phyloP scores from a whole-genome alignment of 306 rosid species.

The Canavalia gladiata region DNA sequence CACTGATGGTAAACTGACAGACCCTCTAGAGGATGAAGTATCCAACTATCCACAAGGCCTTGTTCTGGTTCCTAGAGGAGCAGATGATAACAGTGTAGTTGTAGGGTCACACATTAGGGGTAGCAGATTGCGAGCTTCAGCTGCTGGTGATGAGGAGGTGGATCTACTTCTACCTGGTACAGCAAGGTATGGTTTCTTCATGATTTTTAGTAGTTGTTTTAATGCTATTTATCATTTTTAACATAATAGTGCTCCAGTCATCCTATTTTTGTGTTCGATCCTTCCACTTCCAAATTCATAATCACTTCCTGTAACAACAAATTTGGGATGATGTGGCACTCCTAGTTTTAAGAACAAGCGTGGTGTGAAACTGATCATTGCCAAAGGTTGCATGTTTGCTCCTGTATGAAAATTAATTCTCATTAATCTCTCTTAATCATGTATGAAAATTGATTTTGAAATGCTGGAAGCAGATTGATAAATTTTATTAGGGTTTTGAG shows the following conservation, averaged over 20 bases:
- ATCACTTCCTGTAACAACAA: slow-evolving; percentile 17
- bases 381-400: slow-evolving; percentile 4
- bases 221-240: neutral
- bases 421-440: slow-evolving; percentile 1
- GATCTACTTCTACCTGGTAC: slow-evolving; percentile 98
- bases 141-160: slow-evolving; percentile 95
- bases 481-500: neutral
- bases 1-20: slow-evolving; percentile 59
- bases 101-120: slow-evolving; percentile 96
- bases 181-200: slow-evolving; percentile 76
- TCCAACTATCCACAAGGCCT: slow-evolving; percentile 91
- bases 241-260: neutral
- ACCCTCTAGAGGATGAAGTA: slow-evolving; percentile 84
- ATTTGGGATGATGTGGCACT: slow-evolving; percentile 14
- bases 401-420: slow-evolving; percentile 8
- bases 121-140: slow-evolving; percentile 95
- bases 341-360: slow-evolving; percentile 18
- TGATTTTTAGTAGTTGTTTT: neutral
- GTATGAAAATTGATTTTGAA: slow-evolving; percentile 11
- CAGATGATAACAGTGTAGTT: slow-evolving; percentile 73
- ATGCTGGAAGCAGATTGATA: slow-evolving; percentile 1
- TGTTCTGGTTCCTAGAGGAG: slow-evolving; percentile 90
- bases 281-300: slow-evolving; percentile 24
- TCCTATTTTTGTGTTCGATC: slow-evolving; percentile 3
- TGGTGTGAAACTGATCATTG: slow-evolving; percentile 18